A percentile compares a stretch with the other conserved stretches of the same genome.
phyloP scores from a whole-genome alignment of 2,329 filamentous ascomycete genomes.

The Epichloe uncinata region DNA sequence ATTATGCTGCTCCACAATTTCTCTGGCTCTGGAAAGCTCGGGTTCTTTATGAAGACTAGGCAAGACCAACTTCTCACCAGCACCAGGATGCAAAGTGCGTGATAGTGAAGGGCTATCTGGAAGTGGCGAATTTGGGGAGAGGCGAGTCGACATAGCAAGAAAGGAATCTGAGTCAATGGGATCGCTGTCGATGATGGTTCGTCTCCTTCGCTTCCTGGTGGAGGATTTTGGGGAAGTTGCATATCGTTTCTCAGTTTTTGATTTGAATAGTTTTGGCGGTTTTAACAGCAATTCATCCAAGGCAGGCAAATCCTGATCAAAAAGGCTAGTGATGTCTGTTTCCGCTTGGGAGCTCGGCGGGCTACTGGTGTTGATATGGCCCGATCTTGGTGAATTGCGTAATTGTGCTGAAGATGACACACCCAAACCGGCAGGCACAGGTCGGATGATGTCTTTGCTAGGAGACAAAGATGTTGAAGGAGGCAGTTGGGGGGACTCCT shows the following conservation, averaged over 20 bases:
- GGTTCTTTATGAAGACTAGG: not conserved
- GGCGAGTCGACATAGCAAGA: not conserved
- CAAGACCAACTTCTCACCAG: not conserved
- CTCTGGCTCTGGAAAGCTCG: not conserved
- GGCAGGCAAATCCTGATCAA: slow-evolving; percentile 25
- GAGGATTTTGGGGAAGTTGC: slow-evolving; percentile 14
- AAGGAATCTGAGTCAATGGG: slow-evolving; percentile 11
- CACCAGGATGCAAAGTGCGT: not conserved
- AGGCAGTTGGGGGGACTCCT: slow-evolving; percentile 21
- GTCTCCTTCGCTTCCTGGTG: slow-evolving; percentile 17
- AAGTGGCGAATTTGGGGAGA: not conserved
- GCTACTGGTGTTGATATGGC: slow-evolving; percentile 18
- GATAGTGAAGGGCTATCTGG: not conserved
- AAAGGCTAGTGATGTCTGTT: slow-evolving; percentile 24
- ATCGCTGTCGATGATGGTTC: slow-evolving; percentile 19
- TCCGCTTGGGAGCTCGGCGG: slow-evolving; percentile 21
- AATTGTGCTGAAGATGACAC: slow-evolving; percentile 17
- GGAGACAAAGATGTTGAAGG: slow-evolving; percentile 23
- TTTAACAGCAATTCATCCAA: slow-evolving; percentile 21
- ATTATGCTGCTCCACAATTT: not conserved
- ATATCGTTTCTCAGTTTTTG: slow-evolving; percentile 12
- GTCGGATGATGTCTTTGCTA: slow-evolving; percentile 8
- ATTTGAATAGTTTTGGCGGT: slow-evolving; percentile 7
- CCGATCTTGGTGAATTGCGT: slow-evolving; percentile 15
- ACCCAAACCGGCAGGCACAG: slow-evolving; percentile 10